Evolutionary conservation across 768 basidiomycete genomes (phyloP), one percentile per base, ranked within the genome.

Genomic region (Suillus fuscotomentosus): DNA sequence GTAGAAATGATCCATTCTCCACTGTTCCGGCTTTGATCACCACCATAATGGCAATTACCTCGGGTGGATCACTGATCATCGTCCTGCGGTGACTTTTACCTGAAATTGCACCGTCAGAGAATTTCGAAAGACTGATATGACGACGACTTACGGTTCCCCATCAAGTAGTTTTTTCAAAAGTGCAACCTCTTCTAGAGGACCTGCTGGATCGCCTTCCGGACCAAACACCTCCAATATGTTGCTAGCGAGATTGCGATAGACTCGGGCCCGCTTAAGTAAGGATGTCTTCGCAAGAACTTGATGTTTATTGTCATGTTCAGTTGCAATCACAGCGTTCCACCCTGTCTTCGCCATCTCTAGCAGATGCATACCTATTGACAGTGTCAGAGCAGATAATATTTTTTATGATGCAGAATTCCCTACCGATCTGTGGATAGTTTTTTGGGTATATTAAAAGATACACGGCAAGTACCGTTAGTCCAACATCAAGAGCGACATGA

Each of bases 341-440:
- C 81, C 79, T 0, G 90, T 88, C 78, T 93, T 93, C 2, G 91
- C 83, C 71, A 92, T 75, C 70, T 94, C 92, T 22, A 93, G 72
- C 13, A 87, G 76, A 73, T 94, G 92, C 78, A 92, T 80, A 15
- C 91, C 92, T 94, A 62, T 22, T 43, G 55, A n/a, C 47, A 63
- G 20, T 24, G 63, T 31, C 61, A 15, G 45, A 41, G 50, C 3
- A 59, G 51, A 10, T 10, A 17, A 27, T 1, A 41, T 27, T 24
- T 38, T 42, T 10, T 43, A 36, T 36, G 20, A 66, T 9, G 24
- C 31, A 60, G 8, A 39, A 17, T 14, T 39, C 73, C 83, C 67
- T 61, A 91, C 92, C 92, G 31, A 88, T 91, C 68, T 92, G 90
- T n/a, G 92, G 92, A 73, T 92, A 92, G 70, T 89, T 88, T 2